phyloP scores from a whole-genome alignment of 345 rosid genomes.

The Melastoma malabathricum region DNA sequence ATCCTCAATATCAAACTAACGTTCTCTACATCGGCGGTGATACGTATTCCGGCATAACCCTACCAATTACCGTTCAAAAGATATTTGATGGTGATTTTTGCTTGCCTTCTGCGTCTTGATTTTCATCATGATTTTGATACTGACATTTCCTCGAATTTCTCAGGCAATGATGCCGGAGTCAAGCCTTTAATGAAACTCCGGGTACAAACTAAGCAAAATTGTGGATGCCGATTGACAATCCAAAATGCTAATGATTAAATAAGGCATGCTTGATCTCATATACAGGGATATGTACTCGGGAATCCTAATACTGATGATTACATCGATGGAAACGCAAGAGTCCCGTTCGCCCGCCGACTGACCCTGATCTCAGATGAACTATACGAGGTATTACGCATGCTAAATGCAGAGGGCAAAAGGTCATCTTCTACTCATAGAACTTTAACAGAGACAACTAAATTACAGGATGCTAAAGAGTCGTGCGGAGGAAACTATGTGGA shows the following conservation, averaged over 20 bases:
- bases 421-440: no score
- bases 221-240: background rate
- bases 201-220: slow-evolving; percentile 7
- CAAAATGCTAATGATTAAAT: background rate
- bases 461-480: slow-evolving; percentile 8
- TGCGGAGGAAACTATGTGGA: slow-evolving; percentile 17
- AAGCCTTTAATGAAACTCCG: slow-evolving; percentile 16
- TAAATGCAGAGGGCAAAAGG: no score
- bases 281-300: slow-evolving; percentile 24
- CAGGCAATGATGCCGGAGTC: slow-evolving; percentile 16
- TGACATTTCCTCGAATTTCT: slow-evolving; percentile 1
- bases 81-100: slow-evolving; percentile 15
- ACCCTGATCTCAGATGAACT: slow-evolving; percentile 20
- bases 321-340: slow-evolving; percentile 11
- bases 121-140: background rate
- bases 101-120: no score
- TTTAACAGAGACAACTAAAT: background rate
- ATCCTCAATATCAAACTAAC: slow-evolving; percentile 15
- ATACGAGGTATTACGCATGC: slow-evolving; percentile 8
- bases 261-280: background rate
- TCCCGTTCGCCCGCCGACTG: slow-evolving; percentile 14
- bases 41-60: slow-evolving; percentile 27
- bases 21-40: slow-evolving; percentile 23
- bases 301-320: slow-evolving; percentile 25
- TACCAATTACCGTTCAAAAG: slow-evolving; percentile 16